phyloP scores from a whole-genome alignment of 148 eudicot species.

The Fallopia convolvulus region DNA sequence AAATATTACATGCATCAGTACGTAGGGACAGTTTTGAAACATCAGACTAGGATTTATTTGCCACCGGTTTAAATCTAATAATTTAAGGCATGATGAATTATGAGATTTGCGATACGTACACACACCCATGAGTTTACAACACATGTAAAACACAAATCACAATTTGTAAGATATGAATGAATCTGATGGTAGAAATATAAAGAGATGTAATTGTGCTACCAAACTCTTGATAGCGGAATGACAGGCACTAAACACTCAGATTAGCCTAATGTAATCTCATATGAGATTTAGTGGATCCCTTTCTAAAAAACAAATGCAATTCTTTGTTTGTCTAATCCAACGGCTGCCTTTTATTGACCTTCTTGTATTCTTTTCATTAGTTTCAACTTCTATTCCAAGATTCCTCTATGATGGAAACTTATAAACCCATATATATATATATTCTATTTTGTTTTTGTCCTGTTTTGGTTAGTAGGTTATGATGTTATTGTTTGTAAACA shows the following conservation, averaged over 20 bases:
- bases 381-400: no score
- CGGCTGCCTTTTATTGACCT: no score
- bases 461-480: no score
- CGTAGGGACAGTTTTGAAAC: no score
- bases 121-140: not conserved
- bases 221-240: not conserved
- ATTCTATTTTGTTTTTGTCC: no score
- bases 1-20: no score
- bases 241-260: not conserved
- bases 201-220: not conserved
- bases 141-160: not conserved
- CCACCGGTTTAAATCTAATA: not conserved
- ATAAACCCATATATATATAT: no score
- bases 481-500: no score
- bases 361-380: not conserved
- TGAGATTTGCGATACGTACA: no score
- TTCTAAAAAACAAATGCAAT: not conserved
- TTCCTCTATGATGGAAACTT: no score
- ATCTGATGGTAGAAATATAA: not conserved
- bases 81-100: no score
- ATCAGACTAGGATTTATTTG: not conserved
- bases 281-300: not conserved
- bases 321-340: no score
- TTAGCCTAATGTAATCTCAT: not conserved
- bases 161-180: not conserved